phyloP scores from a whole-genome alignment of 1,139 yeast species.

The Hyphopichia khmerensis region DNA sequence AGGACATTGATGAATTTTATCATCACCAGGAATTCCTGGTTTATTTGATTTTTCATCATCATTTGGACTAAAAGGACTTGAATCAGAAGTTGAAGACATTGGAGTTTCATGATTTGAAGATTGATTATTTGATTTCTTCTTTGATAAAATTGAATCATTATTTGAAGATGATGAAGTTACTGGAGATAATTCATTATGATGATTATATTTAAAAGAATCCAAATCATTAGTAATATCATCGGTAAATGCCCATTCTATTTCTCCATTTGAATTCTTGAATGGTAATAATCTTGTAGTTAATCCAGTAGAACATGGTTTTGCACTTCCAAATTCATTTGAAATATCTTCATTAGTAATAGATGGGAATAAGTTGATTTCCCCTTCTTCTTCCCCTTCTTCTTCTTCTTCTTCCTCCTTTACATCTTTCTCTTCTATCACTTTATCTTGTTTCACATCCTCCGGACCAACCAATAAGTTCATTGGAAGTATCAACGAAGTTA shows the following conservation, averaged over 20 bases:
- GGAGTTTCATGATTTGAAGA: constrained; percentile 16
- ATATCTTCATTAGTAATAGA: constrained; percentile 11
- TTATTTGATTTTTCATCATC: neutral
- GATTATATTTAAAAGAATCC: constrained; percentile 28
- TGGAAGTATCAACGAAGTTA: neutral
- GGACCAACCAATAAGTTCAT: neutral
- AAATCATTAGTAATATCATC: constrained; percentile 35
- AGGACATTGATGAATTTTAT: constrained; percentile 39
- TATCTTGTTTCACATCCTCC: neutral
- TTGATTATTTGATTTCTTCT: constrained; percentile 12
- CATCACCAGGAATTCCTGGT: constrained; percentile 11
- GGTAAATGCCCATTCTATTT: constrained; percentile 57
- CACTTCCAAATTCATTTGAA: constrained; percentile 5
- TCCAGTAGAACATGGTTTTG: constrained; percentile 50
- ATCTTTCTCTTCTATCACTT: neutral
- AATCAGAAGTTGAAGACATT: constrained; percentile 14
- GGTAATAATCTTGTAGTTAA: constrained; percentile 49
- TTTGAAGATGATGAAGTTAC: constrained; percentile 53
- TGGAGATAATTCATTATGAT: constrained; percentile 29
- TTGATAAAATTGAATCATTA: constrained; percentile 29
- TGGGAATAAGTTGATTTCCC: constrained; percentile 16
- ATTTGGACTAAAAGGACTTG: constrained; percentile 5
- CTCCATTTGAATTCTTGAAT: constrained; percentile 52
- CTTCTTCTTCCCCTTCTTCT: constrained; percentile 2
- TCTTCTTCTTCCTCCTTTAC: neutral